Conservation (phyloP, 345 rosid species). For the Corymbia maculata region DNA sequence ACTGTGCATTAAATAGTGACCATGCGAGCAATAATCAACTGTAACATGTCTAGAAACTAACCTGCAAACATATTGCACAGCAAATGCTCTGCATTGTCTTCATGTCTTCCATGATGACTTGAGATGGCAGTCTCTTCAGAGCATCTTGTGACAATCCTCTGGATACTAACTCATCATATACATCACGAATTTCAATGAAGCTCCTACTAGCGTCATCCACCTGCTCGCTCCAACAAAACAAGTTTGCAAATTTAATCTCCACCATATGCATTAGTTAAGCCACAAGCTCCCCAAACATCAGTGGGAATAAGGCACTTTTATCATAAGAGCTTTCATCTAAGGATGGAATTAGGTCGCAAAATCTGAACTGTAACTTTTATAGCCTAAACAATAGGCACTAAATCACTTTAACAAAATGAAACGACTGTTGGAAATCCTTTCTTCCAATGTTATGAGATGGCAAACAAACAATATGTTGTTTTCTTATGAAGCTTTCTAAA, state of each 20-base stretch:
- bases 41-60: neutral
- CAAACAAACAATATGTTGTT: neutral
- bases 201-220: slow-evolving; percentile 28
- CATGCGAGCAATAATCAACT: neutral
- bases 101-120: slow-evolving; percentile 41
- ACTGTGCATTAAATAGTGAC: neutral
- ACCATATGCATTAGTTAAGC: neutral
- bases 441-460: neutral
- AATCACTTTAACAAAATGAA: neutral
- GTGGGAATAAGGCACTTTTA: neutral
- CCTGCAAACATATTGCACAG: slow-evolving; percentile 81
- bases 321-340: neutral
- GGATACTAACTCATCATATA: slow-evolving; percentile 17
- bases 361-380: neutral
- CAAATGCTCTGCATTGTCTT: slow-evolving; percentile 28
- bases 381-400: neutral
- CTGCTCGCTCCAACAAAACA: slow-evolving; percentile 17
- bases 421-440: neutral
- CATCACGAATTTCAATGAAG: slow-evolving; percentile 31
- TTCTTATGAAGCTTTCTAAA: neutral
- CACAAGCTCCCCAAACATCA: neutral
- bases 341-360: neutral
- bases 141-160: slow-evolving; percentile 59
- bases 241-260: neutral
- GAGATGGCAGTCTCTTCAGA: slow-evolving; percentile 55